These are phyloP conservation scores for Yamadazyma akitaensis DNA, from an alignment of 805 yeast species.

Conservation along the genomic window DNA sequence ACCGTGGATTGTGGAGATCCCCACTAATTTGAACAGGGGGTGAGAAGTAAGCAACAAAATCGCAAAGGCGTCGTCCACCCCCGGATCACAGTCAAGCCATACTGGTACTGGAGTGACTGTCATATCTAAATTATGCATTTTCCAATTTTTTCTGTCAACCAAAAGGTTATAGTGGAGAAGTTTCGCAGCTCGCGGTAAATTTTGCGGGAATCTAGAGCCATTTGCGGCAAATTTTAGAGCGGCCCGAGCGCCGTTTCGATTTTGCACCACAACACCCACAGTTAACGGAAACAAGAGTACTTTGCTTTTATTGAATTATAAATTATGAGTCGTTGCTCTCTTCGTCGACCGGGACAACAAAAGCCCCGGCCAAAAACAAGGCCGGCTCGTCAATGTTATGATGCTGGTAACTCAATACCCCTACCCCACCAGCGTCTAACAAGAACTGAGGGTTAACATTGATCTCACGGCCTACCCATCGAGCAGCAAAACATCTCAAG, in stretches of 20 bases:
- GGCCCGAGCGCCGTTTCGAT: not conserved
- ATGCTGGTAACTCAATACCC: constrained; percentile 88
- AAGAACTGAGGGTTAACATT: constrained; percentile 72
- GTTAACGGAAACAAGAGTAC: not conserved
- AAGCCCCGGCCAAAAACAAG: constrained; percentile 77
- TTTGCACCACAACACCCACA: not conserved
- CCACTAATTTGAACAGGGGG: constrained; percentile 56
- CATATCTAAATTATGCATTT: constrained; percentile 11
- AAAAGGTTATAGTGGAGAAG: not conserved
- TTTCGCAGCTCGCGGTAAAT: not conserved
- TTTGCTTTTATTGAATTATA: not conserved
- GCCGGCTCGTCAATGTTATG: constrained; percentile 85
- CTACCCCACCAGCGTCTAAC: constrained; percentile 93
- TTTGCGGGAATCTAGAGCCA: not conserved
- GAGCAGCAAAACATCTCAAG: constrained; percentile 79
- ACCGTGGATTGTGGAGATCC: constrained; percentile 76
- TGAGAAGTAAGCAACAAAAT: constrained; percentile 59
- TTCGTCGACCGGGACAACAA: constrained; percentile 66
- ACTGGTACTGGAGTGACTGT: constrained; percentile 45
- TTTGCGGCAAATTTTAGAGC: not conserved
- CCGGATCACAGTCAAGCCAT: constrained; percentile 93
- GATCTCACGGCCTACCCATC: constrained; percentile 74
- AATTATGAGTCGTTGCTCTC: constrained; percentile 23
- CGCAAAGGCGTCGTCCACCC: constrained; percentile 85
- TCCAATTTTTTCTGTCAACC: not conserved